Base-by-base conservation (phyloP, 2,329 filamentous ascomycete genomes). In the Rutstroemia sp. region DNA sequence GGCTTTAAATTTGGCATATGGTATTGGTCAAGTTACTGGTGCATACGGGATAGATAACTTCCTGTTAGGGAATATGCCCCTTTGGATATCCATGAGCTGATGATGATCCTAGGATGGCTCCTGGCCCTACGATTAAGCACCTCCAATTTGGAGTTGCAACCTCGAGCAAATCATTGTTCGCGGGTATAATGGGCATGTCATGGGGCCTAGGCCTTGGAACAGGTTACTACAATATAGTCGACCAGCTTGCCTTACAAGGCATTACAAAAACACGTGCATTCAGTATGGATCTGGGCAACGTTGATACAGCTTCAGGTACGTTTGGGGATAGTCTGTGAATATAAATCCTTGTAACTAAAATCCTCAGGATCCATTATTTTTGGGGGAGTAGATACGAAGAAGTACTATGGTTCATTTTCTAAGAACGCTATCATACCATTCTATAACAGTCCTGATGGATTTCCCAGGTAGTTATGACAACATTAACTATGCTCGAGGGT, bases 321-420 rank as follows among this genome's bases (percentile, higher is more conserved):
- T 38, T 21, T n/a, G 19, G n/a, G 19, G 27, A 30, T 5, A 23
- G n/a, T 38, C 9, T 52, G 48, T 4, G 14, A 23, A 8, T 21
- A 12, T 9, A n/a, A 41, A 3, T 42, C 8, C 16, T n/a, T 23
- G 25, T 21, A 9, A 46, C 55, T 10, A 59, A n/a, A 8, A 45
- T 50, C 3, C 25, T 5, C 47, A 64, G 61, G 62, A 2, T 57
- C 62, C 4, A 52, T 62, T 12, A 61, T 62, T 8, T 65, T 62
- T 41, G 62, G 63, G 16, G 63, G 62, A 16, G 57, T 65, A 16
- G 63, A 65, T 19, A 61, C 60, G 3, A 58, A 48, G 39, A 65
- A 63, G 37, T 65, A 58, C 39, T 58, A 49, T 14, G 63, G 62
- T 14, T 37, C 51, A 10, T 49, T 65, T 5, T 53, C 57, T 19